Conservation (phyloP, 768 basidiomycete genomes). For the Pleurotus djamor region DNA sequence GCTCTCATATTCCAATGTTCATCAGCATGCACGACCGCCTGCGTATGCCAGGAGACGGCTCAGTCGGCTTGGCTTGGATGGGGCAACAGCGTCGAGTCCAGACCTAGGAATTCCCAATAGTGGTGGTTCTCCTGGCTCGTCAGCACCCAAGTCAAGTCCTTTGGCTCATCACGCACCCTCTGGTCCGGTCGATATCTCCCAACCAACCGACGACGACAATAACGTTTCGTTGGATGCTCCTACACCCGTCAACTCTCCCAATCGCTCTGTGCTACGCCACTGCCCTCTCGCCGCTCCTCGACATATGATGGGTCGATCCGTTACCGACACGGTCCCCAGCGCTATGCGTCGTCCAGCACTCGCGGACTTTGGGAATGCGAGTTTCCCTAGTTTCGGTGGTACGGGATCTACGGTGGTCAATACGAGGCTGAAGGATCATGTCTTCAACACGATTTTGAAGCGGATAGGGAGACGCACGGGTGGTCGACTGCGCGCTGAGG, state of each 20-base stretch:
- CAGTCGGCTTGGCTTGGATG: conserved; percentile 24
- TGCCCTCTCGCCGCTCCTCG: conserved; percentile 16
- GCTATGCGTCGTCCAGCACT: neutral
- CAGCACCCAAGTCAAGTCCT: conserved; percentile 30
- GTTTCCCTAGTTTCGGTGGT: conserved; percentile 62
- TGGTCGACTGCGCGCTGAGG: conserved; percentile 31
- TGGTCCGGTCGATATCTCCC: conserved; percentile 25
- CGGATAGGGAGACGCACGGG: conserved; percentile 60
- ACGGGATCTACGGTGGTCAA: conserved; percentile 94
- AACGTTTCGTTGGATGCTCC: conserved; percentile 30
- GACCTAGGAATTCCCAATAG: conserved; percentile 45
- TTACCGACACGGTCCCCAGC: neutral
- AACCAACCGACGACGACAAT: neutral
- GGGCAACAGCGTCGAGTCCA: conserved; percentile 68
- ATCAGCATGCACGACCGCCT: conserved; percentile 31
- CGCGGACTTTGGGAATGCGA: conserved; percentile 9
- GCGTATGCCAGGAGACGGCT: neutral
- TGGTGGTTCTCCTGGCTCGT: conserved; percentile 14
- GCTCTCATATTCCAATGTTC: conserved; percentile 41
- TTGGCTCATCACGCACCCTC: conserved; percentile 37
- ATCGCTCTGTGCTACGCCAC: conserved; percentile 25
- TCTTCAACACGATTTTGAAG: conserved; percentile 86
- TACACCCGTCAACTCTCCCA: conserved; percentile 50
- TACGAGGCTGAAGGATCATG: conserved; percentile 91
- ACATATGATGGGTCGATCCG: neutral